phyloP scores from a whole-genome alignment of 192 early-diverging fungal genomes.

The Gigaspora rosea region DNA sequence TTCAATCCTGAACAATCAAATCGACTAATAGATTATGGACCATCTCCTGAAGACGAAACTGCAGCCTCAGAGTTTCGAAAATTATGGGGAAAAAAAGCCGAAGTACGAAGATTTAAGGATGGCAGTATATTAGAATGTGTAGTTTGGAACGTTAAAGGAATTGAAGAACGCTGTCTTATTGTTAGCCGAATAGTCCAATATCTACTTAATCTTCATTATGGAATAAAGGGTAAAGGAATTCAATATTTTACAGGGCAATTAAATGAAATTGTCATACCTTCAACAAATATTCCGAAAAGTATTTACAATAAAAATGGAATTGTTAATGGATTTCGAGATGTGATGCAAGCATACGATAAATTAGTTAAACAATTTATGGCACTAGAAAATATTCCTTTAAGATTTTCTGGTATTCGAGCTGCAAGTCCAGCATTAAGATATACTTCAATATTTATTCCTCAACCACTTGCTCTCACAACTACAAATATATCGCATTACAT shows the following conservation, averaged over 20 bases:
- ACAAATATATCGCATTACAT: slow-evolving; percentile 54
- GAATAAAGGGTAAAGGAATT: slow-evolving; percentile 47
- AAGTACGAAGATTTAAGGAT: slow-evolving; percentile 93
- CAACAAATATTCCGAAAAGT: slow-evolving; percentile 46
- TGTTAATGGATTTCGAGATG: slow-evolving; percentile 61
- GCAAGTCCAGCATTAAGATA: slow-evolving; percentile 66
- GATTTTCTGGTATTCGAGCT: slow-evolving; percentile 61
- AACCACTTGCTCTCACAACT: slow-evolving; percentile 52
- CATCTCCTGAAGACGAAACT: slow-evolving; percentile 72
- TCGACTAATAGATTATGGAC: slow-evolving; percentile 86
- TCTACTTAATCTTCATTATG: slow-evolving; percentile 76
- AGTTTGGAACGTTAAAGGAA: slow-evolving; percentile 69
- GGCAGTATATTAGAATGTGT: slow-evolving; percentile 88
- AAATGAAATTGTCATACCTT: slow-evolving; percentile 60
- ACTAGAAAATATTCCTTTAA: slow-evolving; percentile 69
- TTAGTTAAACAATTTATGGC: slow-evolving; percentile 62
- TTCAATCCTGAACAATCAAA: slow-evolving; percentile 65
- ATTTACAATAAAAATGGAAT: slow-evolving; percentile 47
- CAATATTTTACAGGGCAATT: slow-evolving; percentile 71
- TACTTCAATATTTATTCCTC: slow-evolving; percentile 75
- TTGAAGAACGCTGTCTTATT: slow-evolving; percentile 69
- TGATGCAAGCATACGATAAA: slow-evolving; percentile 65
- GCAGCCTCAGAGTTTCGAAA: slow-evolving; percentile 67
- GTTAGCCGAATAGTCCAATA: slow-evolving; percentile 79
- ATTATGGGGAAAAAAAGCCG: slow-evolving; percentile 89